Percentiles rank a stretch among this genome's conserved stretches.
Conservation (phyloP, 352 stramenopile genomes). For the Albugo laibachii region DNA sequence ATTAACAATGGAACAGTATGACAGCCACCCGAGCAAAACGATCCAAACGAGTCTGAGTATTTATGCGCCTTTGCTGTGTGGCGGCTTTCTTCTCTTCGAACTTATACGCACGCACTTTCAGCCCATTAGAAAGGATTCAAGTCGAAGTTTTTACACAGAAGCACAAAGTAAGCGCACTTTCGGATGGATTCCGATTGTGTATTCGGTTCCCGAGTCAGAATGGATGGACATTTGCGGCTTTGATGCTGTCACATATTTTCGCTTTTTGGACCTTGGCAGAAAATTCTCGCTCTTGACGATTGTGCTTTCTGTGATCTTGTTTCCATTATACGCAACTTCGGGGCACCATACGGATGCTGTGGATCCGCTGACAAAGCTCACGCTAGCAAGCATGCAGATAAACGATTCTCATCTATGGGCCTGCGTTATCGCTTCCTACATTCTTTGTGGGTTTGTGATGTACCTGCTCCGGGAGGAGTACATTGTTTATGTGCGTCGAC, state of each 20-base stretch:
- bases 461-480: slow-evolving; percentile 40
- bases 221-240: slow-evolving; percentile 48
- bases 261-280: slow-evolving; percentile 39
- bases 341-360: slow-evolving; percentile 3
- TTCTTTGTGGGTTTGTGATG: slow-evolving; percentile 35
- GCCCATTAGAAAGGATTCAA: slow-evolving; percentile 12
- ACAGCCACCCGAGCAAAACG: slow-evolving; percentile 43
- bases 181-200: slow-evolving; percentile 25
- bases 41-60: slow-evolving; percentile 44
- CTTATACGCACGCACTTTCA: slow-evolving; percentile 26
- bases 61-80: slow-evolving; percentile 30
- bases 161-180: slow-evolving; percentile 12
- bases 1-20: neutral
- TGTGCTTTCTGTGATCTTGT: slow-evolving; percentile 28
- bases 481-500: slow-evolving; percentile 27
- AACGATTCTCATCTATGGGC: slow-evolving; percentile 38
- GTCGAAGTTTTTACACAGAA: slow-evolving; percentile 11
- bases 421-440: slow-evolving; percentile 23
- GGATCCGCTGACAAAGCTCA: slow-evolving; percentile 5
- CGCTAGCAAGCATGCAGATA: slow-evolving; percentile 40
- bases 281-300: slow-evolving; percentile 45
- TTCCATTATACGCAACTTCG: slow-evolving; percentile 43
- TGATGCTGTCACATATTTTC: slow-evolving; percentile 53
- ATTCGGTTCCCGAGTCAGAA: slow-evolving; percentile 30
- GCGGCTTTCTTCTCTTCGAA: slow-evolving; percentile 39